phyloP scores from a whole-genome alignment of 306 rosid species.

The Senna siamea region DNA sequence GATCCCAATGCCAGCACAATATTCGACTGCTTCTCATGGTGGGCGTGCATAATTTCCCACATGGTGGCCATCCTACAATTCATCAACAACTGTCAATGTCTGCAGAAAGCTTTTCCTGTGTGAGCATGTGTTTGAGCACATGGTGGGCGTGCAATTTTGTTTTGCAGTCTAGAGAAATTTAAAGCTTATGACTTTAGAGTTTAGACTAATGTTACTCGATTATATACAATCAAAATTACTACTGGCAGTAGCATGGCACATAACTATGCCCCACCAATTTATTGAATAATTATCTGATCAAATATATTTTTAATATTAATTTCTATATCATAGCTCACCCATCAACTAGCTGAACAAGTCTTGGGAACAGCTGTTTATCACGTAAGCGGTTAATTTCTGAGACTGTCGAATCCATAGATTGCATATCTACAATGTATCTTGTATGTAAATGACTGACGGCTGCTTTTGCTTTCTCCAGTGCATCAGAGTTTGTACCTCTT shows the following conservation, averaged over 20 bases:
- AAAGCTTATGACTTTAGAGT: constrained; percentile 5
- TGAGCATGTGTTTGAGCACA: not conserved
- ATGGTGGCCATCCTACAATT: constrained; percentile 65
- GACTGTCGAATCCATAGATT: constrained; percentile 77
- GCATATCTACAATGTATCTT: constrained; percentile 78
- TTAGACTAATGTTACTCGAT: not conserved
- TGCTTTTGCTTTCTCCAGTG: constrained; percentile 71
- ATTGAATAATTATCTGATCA: not conserved
- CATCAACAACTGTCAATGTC: constrained; percentile 1
- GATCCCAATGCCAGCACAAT: constrained; percentile 36
- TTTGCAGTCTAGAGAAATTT: not conserved
- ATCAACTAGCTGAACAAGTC: constrained; percentile 71
- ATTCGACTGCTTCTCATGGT: constrained; percentile 52
- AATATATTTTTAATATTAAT: constrained; percentile 1
- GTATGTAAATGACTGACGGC: constrained; percentile 76
- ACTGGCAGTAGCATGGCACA: no score
- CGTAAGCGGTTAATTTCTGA: constrained; percentile 67
- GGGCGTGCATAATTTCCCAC: constrained; percentile 57
- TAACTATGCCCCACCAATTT: no score
- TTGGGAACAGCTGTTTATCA: constrained; percentile 61
- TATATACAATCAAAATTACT: no score
- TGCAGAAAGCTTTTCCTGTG: not conserved
- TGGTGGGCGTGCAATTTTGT: not conserved
- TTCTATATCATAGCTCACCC: constrained; percentile 65
- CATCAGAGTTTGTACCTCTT: constrained; percentile 52